A percentile compares a stretch with the other conserved stretches of the same genome.
Conservation (phyloP, 345 rosid genomes). For the Eucalyptus melliodora region DNA sequence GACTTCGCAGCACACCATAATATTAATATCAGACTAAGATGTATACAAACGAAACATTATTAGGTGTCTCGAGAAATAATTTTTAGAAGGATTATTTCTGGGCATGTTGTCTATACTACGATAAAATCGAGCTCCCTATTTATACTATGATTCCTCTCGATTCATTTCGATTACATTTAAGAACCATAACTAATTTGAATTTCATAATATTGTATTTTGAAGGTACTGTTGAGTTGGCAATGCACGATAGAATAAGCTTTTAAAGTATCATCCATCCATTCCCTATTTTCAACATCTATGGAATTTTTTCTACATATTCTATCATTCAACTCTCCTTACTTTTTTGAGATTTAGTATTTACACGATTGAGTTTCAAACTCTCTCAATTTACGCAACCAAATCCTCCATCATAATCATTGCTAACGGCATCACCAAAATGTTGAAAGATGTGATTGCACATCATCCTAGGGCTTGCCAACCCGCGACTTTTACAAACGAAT, state of each 20-base stretch:
- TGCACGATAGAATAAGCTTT: neutral
- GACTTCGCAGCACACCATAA: neutral
- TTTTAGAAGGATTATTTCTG: neutral
- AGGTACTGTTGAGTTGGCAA: neutral
- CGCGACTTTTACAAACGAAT: too few species aligned
- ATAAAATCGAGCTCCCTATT: neutral
- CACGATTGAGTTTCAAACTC: neutral
- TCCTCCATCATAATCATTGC: neutral
- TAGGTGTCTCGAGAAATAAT: neutral
- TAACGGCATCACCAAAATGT: neutral
- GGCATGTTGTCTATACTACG: neutral
- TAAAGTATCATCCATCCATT: neutral
- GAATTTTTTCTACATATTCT: neutral
- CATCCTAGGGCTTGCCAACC: neutral
- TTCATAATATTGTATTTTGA: neutral
- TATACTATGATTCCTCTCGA: fast-evolving
- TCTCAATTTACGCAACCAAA: neutral
- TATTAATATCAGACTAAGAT: neutral
- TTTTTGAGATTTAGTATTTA: neutral
- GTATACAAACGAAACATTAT: neutral
- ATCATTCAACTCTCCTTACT: neutral
- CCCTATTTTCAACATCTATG: neutral
- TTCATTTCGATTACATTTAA: neutral
- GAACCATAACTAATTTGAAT: neutral
- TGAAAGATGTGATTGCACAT: neutral